Conservation (phyloP, 164 flowering plant species). For the Vitis vinifera region DNA sequence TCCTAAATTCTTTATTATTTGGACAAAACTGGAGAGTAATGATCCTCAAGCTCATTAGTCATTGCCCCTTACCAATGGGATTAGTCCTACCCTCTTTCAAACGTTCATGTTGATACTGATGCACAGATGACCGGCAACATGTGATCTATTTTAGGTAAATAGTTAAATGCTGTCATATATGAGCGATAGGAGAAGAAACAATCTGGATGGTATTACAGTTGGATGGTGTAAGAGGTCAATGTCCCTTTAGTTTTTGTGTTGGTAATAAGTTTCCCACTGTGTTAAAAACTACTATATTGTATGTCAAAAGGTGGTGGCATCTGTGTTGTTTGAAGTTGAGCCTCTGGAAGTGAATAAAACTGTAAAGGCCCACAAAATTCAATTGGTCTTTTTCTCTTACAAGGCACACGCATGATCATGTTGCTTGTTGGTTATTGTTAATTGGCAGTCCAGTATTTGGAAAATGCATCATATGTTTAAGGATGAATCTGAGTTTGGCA, state of each 20-base stretch:
- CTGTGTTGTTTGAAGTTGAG: not conserved
- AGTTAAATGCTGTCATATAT: not conserved
- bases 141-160: not conserved
- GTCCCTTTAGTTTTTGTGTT: not conserved
- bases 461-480: not conserved
- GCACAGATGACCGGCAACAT: not conserved
- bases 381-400: not conserved
- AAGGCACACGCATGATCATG: not conserved
- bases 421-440: not conserved
- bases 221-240: not conserved
- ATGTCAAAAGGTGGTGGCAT: not conserved
- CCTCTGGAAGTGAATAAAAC: not conserved
- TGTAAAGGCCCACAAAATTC: not conserved
- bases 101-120: not conserved
- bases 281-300: not conserved
- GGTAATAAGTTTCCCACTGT: conserved; percentile 1
- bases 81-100: not conserved
- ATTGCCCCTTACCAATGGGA: not conserved
- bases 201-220: not conserved
- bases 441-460: not conserved
- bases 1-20: not conserved
- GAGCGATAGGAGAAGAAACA: not conserved
- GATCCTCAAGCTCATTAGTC: not conserved
- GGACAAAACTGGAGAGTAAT: not conserved
- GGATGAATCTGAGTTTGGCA: too few species aligned